Base-by-base conservation (phyloP, 2,329 filamentous ascomycete genomes). In the Pseudovirgaria hyperparasitica region DNA sequence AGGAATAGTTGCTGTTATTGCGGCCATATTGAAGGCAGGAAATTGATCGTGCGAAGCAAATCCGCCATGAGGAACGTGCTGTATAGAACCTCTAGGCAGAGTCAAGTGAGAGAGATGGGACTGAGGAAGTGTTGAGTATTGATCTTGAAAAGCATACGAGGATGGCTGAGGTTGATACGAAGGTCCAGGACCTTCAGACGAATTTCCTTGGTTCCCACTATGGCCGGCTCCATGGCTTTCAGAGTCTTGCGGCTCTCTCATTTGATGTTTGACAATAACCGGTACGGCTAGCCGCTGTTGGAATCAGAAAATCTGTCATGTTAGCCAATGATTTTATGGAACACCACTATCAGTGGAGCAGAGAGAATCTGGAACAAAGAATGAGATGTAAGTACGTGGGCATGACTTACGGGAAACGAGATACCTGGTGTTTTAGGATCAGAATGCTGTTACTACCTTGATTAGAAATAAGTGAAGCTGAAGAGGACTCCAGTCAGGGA, bases 271-370 rank as follows among this genome's bases (percentile, higher is more conserved):
- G 35, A 47, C 42, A 37, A 54, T 35, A 34, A 56, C 31, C 25
- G 54, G 53, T 43, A 57, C 42, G 32, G 52, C 45, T 31, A 57
- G 38, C 54, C 54, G 57, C 50, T 56, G 53, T 34, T 57, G 53
- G 33, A 57, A 39, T 53, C 52, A 57, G 40, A 55, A 37, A 36
- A 51, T n/a, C 52, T 35, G 51, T 39, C 51, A 56, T 57, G 41
- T 57, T 43, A 57, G 53, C 39, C 44, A 47, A 55, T 54, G 33
- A 40, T 49, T 41, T 22, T 26, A 22, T 22, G 11, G 14, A 22
- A 19, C 28, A 35, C 27, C 17, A 22, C 23, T 27, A 30, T 12
- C 33, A 31, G 39, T 39, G 33, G 35, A 36, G 26, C 34, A 16
- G 20, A 28, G 15, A 35, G 29, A n/a, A n/a, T n/a, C n/a, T n/a